These are phyloP conservation scores for Lentinula novae-zelandiae DNA, from an alignment of 1,284 basidiomycete genomes.

Conservation along the genomic window DNA sequence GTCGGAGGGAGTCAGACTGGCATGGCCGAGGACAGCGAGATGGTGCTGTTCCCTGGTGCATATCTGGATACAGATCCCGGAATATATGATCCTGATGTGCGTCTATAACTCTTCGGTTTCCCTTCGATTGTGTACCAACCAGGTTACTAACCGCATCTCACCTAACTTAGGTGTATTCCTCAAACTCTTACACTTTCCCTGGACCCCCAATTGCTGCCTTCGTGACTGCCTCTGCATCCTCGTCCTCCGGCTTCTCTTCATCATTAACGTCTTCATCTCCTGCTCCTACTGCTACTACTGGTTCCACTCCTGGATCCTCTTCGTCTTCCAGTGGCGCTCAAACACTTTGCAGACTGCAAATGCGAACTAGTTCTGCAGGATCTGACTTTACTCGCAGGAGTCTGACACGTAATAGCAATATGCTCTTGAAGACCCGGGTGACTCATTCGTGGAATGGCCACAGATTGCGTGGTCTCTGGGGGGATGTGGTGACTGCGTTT, in stretches of 20 bases:
- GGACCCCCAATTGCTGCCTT: slow-evolving; percentile 19
- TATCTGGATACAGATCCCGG: slow-evolving; percentile 48
- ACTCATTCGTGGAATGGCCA: not conserved
- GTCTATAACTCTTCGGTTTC: slow-evolving; percentile 12
- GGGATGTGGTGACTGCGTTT: not conserved
- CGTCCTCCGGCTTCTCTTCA: not conserved
- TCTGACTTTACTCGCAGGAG: not conserved
- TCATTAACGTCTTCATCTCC: not conserved
- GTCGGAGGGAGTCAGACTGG: slow-evolving; percentile 41
- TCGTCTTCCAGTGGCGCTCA: not conserved
- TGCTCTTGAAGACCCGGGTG: not conserved
- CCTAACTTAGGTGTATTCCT: slow-evolving; percentile 17
- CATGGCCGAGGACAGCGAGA: slow-evolving; percentile 27
- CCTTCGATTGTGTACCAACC: not conserved
- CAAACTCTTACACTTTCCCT: slow-evolving; percentile 19
- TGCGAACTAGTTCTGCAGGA: not conserved
- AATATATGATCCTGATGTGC: slow-evolving; percentile 37
- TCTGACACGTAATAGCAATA: not conserved
- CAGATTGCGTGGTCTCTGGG: not conserved
- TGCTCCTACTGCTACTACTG: not conserved
- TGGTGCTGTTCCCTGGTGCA: slow-evolving; percentile 47
- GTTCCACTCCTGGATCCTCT: not conserved
- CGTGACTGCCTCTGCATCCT: slow-evolving; percentile 9
- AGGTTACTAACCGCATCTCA: not conserved
- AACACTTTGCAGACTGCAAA: slow-evolving; percentile 1